These are phyloP conservation scores for Curvularia hawaiiensis DNA, from an alignment of 2,329 filamentous ascomycete species.

Conservation along the genomic window DNA sequence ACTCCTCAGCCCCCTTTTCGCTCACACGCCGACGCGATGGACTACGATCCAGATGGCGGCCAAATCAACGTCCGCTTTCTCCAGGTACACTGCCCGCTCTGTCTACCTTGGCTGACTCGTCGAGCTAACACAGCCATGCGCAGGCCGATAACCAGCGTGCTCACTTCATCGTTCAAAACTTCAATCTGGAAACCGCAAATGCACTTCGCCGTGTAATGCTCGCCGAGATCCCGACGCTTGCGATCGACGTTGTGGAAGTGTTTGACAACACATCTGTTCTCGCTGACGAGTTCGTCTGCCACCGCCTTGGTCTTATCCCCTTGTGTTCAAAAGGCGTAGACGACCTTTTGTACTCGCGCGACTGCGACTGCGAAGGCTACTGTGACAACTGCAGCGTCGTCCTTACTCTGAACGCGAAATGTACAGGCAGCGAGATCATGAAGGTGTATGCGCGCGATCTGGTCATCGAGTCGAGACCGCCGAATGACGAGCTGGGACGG, in stretches of 20 bases:
- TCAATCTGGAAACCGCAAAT: slow-evolving; percentile 92
- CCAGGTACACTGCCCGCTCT: slow-evolving; percentile 39
- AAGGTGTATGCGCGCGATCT: slow-evolving; percentile 92
- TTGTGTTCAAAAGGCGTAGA: slow-evolving; percentile 84
- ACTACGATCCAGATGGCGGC: slow-evolving; percentile 57
- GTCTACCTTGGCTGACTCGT: slow-evolving; percentile 9
- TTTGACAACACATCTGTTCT: slow-evolving; percentile 94
- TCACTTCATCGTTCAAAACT: slow-evolving; percentile 88
- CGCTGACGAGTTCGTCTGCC: slow-evolving; percentile 93
- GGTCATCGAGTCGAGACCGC: slow-evolving; percentile 70
- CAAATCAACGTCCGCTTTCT: slow-evolving; percentile 47
- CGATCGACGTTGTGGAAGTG: slow-evolving; percentile 93
- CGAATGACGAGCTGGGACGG: slow-evolving; percentile 76
- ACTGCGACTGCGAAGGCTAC: slow-evolving; percentile 96
- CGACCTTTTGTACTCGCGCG: slow-evolving; percentile 81
- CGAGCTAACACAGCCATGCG: slow-evolving; percentile 28
- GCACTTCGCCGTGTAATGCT: slow-evolving; percentile 88
- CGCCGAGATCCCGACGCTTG: slow-evolving; percentile 91
- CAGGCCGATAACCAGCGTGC: slow-evolving; percentile 82
- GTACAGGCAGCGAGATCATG: slow-evolving; percentile 85
- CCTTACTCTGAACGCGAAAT: slow-evolving; percentile 83
- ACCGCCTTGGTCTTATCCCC: slow-evolving; percentile 88
- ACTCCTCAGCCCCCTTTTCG: slow-evolving; percentile 18
- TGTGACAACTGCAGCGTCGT: slow-evolving; percentile 91
- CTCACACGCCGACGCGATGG: slow-evolving; percentile 48